A percentile compares a stretch with the other conserved stretches of the same genome.
Evolutionary conservation across 225 moss, liverwort and hornwort species (phyloP).

Genomic region (Ulota crispa): DNA sequence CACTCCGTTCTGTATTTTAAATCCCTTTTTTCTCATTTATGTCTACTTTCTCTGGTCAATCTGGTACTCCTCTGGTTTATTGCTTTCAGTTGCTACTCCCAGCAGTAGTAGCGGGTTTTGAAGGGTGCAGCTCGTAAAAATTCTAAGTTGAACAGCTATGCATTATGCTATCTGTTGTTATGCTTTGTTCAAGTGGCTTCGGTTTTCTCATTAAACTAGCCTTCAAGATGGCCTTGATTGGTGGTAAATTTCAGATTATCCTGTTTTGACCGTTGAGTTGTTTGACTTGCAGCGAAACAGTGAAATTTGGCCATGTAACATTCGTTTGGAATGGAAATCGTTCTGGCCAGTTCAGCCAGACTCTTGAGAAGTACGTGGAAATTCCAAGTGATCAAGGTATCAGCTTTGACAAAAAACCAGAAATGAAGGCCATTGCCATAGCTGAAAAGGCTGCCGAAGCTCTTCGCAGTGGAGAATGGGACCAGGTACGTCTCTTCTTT

Average conservation of each 20-base stretch:
- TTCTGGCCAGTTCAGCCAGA: conserved; percentile 87
- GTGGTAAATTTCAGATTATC: background rate
- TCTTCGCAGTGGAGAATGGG: conserved; percentile 90
- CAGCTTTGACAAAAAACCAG: conserved; percentile 87
- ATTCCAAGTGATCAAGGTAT: conserved; percentile 95
- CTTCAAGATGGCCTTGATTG: background rate
- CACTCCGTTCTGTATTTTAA: background rate
- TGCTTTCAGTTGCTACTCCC: background rate
- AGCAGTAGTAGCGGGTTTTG: background rate
- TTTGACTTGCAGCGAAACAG: conserved; percentile 76
- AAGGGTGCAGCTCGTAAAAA: background rate
- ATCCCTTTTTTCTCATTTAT: conserved; percentile 1
- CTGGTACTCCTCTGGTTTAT: background rate
- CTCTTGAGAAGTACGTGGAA: conserved; percentile 92
- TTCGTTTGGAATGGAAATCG: conserved; percentile 99
- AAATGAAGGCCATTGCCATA: conserved; percentile 90
- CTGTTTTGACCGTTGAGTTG: background rate
- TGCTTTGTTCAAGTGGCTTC: background rate
- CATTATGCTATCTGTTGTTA: conserved; percentile 1
- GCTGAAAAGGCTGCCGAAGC: conserved; percentile 87
- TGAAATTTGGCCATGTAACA: conserved; percentile 98
- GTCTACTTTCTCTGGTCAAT: background rate
- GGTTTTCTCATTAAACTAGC: background rate
- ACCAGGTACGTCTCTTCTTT: conserved; percentile 50
- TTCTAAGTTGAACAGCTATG: background rate